Base-by-base conservation (phyloP, 2,329 filamentous ascomycete species). In the Karstenula rhodostoma region DNA sequence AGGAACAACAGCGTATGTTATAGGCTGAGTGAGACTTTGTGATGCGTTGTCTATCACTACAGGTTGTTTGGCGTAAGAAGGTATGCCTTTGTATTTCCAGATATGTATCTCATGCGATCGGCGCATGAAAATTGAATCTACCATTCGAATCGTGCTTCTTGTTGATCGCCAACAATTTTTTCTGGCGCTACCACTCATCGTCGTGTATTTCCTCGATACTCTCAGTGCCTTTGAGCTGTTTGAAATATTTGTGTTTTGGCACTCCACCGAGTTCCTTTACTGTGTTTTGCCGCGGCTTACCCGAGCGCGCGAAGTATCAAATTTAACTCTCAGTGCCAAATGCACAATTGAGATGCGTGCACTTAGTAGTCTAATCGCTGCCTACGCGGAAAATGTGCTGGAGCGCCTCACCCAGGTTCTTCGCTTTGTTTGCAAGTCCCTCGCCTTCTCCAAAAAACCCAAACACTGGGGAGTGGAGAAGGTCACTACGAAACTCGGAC, bases 321-420 rank as follows among this genome's bases (percentile, higher is more conserved):
- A n/a, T n/a, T n/a, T n/a, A n/a, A n/a, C n/a, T 43, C 22, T 53
- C 50, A 9, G 35, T 53, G 15, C 50, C 50, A 27, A 53, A 53
- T 15, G 50, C 50, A 42, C 43, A 53, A 12, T 53, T 53, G 35
- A 53, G 35, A 43, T 53, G 32, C 5, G 35, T 23, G 13, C 37
- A 22, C 22, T 42, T 42, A 2, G 27, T 13, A 35, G 6, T 3
- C 2, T 17, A 7, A 4, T 35, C 35, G n/a, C 33, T 52, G 22
- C 35, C 35, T 40, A 17, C 23, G n/a, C 42, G 17, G 13, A 52
- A 22, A n/a, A 52, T 52, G 33, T 52, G 19, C 22, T 33, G 33
- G 4, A 52, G 35, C 49, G 33, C 19, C 15, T 40, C 35, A 42
- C 49, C 49, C 19, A 52, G n/a, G 2, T 10, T 29, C 22, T 25